These are phyloP conservation scores for Crithidia sp. DNA, from an alignment of 208 protist species.

Conservation along the genomic window DNA sequence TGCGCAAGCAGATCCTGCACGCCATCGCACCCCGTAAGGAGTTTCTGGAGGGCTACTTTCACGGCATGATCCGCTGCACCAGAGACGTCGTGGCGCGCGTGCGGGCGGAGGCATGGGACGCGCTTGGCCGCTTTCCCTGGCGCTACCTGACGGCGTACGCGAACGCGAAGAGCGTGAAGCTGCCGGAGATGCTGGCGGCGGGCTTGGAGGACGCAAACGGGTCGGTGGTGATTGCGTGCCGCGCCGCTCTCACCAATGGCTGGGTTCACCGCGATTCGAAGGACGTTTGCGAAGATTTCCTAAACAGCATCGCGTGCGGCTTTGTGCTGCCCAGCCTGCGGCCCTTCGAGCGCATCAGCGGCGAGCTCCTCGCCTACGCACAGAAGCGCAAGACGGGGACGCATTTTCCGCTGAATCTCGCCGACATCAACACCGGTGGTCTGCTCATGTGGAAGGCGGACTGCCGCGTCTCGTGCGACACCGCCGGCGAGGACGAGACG, in stretches of 20 bases:
- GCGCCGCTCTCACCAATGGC: constrained; percentile 76
- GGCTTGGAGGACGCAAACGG: constrained; percentile 71
- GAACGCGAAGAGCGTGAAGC: constrained; percentile 54
- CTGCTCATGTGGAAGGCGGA: constrained; percentile 83
- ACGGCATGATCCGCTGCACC: constrained; percentile 76
- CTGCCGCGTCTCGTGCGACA: constrained; percentile 61
- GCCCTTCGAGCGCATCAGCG: constrained; percentile 65
- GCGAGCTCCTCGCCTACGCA: constrained; percentile 63
- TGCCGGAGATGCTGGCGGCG: constrained; percentile 57
- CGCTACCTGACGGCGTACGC: constrained; percentile 84
- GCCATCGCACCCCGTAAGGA: constrained; percentile 78
- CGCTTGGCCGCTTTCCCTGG: constrained; percentile 82
- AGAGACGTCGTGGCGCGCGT: constrained; percentile 84
- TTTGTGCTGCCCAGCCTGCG: constrained; percentile 46
- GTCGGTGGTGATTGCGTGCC: constrained; percentile 79
- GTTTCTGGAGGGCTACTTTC: constrained; percentile 91
- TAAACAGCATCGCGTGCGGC: constrained; percentile 69
- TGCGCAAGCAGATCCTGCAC: constrained; percentile 79
- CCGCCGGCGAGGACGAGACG: constrained; percentile 60
- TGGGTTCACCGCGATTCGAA: constrained; percentile 88
- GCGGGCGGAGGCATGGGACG: constrained; percentile 85
- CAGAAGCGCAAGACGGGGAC: constrained; percentile 45
- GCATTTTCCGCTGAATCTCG: constrained; percentile 52
- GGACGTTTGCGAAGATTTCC: constrained; percentile 59
- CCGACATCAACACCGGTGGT: constrained; percentile 62